Base-by-base conservation (phyloP, 2,329 filamentous ascomycete genomes). In the Cercospora berteroae region DNA sequence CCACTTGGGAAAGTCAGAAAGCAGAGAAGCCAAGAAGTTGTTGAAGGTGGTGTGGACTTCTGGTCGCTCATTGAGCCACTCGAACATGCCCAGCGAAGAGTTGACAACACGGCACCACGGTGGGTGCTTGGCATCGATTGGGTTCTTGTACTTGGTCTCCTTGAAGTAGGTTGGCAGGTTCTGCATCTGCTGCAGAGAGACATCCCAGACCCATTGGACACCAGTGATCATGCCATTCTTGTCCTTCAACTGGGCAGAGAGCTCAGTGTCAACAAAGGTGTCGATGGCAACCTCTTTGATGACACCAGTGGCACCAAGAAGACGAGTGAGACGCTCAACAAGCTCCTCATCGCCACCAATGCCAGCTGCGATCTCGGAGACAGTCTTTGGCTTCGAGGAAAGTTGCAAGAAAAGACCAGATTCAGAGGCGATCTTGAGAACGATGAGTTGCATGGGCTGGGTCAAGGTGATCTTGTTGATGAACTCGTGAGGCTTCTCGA, bases 91-190 rank as follows among this genome's bases (percentile, higher is more conserved):
- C 66, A n/a, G 52, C 12, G 31, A 31, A 62, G 29, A 67, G 25
- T 67, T 69, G 52, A 66, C 44, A 9, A 48, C 44, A 23, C 44
- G 44, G 44, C 44, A 48, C 44, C 44, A 68, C 3, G 69, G 62
- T 16, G 63, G 55, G 20, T 67, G 42, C 4, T 39, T 52, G n/a
- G 52, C 50, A 50, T 68, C 56, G 5, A 36, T 27, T 33, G 69
- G 67, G 29, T 69, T 66, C n/a, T 56, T 39, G 48, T 71, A 71
- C 5, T 56, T 50, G 12, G 44, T 60, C 12, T 20, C 12, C 18
- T 57, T 55, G 36, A 71, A 67, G 56, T 67, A 71, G 8, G 64
- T 56, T 9, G 70, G 68, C 27, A 68, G 44, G 18, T 57, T 57
- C 29, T 33, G 36, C 13, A 56, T 42, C 13, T 66, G 60, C 39